These are phyloP conservation scores for Picea glauca DNA, from an alignment of 75 land plant species.

Conservation along the genomic window DNA sequence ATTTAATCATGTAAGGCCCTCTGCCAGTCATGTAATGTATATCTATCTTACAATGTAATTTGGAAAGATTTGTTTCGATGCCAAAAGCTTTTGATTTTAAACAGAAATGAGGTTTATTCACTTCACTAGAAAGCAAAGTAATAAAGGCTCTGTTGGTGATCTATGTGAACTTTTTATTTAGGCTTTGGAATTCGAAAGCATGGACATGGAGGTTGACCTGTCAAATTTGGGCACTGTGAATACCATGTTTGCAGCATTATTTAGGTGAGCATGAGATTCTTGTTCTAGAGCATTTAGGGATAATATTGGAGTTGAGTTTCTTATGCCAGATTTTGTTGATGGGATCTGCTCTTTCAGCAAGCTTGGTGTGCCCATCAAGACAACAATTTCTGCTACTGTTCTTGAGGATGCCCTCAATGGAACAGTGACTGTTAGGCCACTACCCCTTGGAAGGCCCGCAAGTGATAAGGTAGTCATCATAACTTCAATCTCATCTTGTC, in stretches of 20 bases:
- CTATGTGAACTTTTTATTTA: slow-evolving; percentile 7
- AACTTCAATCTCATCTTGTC: neutral
- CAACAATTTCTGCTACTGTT: slow-evolving; percentile 86
- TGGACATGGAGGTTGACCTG: slow-evolving; percentile 98
- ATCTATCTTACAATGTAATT: neutral
- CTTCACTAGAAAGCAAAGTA: neutral
- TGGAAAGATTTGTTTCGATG: neutral
- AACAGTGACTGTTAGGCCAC: slow-evolving; percentile 87
- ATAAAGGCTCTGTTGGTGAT: neutral
- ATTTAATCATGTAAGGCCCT: too few species aligned
- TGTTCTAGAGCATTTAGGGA: neutral
- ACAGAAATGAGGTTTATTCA: neutral
- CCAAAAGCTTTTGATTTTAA: neutral
- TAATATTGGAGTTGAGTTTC: neutral
- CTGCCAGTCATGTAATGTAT: too few species aligned
- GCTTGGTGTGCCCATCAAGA: slow-evolving; percentile 96
- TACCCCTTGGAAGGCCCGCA: slow-evolving; percentile 84
- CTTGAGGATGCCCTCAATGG: slow-evolving; percentile 95
- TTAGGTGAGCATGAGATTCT: slow-evolving; percentile 52
- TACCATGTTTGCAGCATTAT: slow-evolving; percentile 97
- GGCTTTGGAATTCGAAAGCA: slow-evolving; percentile 84
- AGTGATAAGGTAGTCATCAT: slow-evolving; percentile 67
- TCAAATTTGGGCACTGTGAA: slow-evolving; percentile 95
- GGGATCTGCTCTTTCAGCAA: slow-evolving; percentile 48
- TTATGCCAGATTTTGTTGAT: neutral